Base-by-base conservation (phyloP, 257 asterid genomes). In the Echites panduratus region DNA sequence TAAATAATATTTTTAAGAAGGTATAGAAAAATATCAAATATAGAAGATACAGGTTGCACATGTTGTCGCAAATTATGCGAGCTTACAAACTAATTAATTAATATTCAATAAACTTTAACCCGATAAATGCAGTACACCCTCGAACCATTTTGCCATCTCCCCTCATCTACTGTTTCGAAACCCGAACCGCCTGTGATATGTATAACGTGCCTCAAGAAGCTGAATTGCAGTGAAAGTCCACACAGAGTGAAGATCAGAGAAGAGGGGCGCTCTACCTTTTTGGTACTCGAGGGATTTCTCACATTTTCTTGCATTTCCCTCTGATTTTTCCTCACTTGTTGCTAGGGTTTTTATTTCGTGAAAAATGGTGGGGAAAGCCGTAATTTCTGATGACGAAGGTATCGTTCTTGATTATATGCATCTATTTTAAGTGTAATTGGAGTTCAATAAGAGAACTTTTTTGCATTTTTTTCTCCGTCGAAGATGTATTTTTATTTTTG, bases 301-400 rank as follows among this genome's bases (percentile, higher is more conserved):
- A 43, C 26, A 17, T 22, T 26, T 16, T 26, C 45, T 1, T 20
- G 9, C 52, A 20, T 50, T 73, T 2, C 63, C 32, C 64, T 35
- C 19, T 17, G 58, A 27, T 20, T 29, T 26, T 22, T 44, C 14
- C 45, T 24, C 35, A 44, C 9, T 43, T 29, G 2, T 72, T 43
- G 53, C 77, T 85, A 87, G 89, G 89, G 88, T 84, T 85, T 82
- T 68, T 61, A 59, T 72, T 76, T 70, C 52, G 13, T 9, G 45
- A 72, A 57, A 20, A 80, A 90, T 88, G 98, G 93, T 78, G 24
- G 92, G 97, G 38, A 86, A 82, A 62, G 77, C 74, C 57, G 93
- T 90, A 78, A 84, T 90, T 71, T 87, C 96, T 59, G 97, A 92
- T 66, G 97, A 90, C 73, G 96, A 90, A 83, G 97, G 97, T 89